Base-by-base conservation (phyloP, 2,329 filamentous ascomycete genomes). In the Chaetomiaceae sp. region DNA sequence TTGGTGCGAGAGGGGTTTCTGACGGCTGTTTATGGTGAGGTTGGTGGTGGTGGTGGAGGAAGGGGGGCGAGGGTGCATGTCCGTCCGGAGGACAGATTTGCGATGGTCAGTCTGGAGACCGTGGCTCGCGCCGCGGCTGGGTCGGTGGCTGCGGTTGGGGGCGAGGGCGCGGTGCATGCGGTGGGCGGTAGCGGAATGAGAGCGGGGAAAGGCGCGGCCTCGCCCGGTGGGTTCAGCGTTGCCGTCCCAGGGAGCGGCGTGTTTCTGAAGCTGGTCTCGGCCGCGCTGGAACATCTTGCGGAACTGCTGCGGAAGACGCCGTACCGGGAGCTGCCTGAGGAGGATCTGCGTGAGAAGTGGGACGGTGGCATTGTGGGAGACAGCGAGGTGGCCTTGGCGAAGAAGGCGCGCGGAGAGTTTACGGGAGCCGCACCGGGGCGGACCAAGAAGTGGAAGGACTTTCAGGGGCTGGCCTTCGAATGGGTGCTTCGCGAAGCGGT, bases 401-500 rank as follows among this genome's bases (percentile, higher is more conserved):
- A 76, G 64, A 70, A 68, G 48, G 66, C 68, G 15, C 65, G 79
- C 44, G 75, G 78, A 1, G 77, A 81, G 56, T 78, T 75, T 56
- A 63, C 62, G 6, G 79, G 79, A 6, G 69, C 83, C 2, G 57
- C 80, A 33, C 76, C 79, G 0, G 80, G 79, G 0, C 68, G 76
- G 57, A 84, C 81, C 14, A 77, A 73, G 60, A 83, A 80, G 60
- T 89, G 86, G 86, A 82, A 74, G 60, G 73, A 78, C 24, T 86
- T 87, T 52, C 77, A 78, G 58, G 86, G 86, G 0, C 63, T 88
- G 50, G 67, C 74, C 35, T 89, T 88, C 63, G 75, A 83, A 48
- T 89, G 83, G 82, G 71, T 86, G 14, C 61, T 89, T 34, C 80
- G 76, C 33, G 84, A 88, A 62, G 84, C 83, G 35, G 71, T 86